phyloP scores from a whole-genome alignment of 345 rosid species.

The Citrus medica region DNA sequence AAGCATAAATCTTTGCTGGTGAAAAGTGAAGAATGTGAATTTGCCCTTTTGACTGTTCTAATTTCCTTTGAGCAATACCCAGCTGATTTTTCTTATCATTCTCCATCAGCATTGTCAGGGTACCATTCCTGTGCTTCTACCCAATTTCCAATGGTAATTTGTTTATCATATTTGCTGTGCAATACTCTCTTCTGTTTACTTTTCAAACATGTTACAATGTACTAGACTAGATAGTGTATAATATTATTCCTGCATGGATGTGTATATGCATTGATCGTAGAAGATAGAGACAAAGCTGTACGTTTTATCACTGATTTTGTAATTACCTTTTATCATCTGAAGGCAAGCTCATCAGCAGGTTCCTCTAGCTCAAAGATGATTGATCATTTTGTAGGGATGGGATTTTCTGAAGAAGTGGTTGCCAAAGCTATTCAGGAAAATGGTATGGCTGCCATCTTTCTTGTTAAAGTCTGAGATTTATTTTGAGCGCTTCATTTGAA shows the following conservation, averaged over 20 bases:
- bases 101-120: background rate
- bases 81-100: background rate
- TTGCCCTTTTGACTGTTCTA: background rate
- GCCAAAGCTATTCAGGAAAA: slow-evolving; percentile 58
- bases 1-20: background rate
- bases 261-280: background rate
- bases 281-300: background rate
- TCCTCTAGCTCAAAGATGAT: slow-evolving; percentile 51
- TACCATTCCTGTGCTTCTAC: background rate
- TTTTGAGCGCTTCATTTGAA: slow-evolving; percentile 11
- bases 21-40: background rate
- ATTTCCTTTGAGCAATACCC: background rate
- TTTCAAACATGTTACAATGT: background rate
- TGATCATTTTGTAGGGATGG: slow-evolving; percentile 70
- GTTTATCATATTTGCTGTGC: background rate
- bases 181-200: background rate
- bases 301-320: slow-evolving; percentile 2
- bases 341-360: slow-evolving; percentile 52
- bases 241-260: background rate
- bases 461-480: background rate
- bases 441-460: slow-evolving; percentile 36
- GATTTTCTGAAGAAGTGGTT: slow-evolving; percentile 58
- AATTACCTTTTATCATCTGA: slow-evolving; percentile 9
- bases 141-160: background rate
- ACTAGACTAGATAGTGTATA: background rate